A percentile compares a stretch with the other conserved stretches of the same genome.
These are phyloP conservation scores for Quercus aquifolioides DNA, from an alignment of 306 rosid genomes.

Conservation along the genomic window DNA sequence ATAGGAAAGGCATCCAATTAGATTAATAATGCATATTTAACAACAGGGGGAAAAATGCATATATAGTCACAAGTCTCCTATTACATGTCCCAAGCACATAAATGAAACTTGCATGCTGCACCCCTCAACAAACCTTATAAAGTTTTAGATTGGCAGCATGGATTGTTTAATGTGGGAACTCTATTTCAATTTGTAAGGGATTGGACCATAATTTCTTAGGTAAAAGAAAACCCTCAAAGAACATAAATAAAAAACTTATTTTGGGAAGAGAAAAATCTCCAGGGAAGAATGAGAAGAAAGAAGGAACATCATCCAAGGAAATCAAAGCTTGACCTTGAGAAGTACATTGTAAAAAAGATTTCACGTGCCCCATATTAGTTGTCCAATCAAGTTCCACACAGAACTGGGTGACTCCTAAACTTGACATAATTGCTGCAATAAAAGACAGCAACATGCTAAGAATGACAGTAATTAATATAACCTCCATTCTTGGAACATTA, in stretches of 20 bases:
- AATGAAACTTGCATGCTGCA: not conserved
- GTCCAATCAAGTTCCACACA: not conserved
- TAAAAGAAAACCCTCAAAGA: not conserved
- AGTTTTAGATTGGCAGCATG: not conserved
- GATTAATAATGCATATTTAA: not conserved
- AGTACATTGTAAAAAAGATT: not conserved
- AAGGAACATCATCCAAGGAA: not conserved
- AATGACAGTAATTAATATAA: not conserved
- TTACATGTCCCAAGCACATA: not conserved
- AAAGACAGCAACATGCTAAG: not conserved
- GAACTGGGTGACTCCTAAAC: not conserved
- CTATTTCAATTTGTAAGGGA: not conserved
- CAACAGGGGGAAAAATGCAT: not conserved
- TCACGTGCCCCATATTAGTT: not conserved
- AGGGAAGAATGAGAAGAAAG: not conserved
- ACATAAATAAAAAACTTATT: not conserved
- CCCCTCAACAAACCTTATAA: not conserved
- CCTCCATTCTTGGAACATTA: not conserved
- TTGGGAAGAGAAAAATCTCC: not conserved
- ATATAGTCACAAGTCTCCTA: not conserved
- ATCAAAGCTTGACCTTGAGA: not conserved
- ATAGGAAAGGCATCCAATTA: not conserved
- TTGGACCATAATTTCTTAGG: not conserved
- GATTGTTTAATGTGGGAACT: not conserved
- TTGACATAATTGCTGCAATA: not conserved